Base-by-base conservation (phyloP, 805 yeast genomes). In the Isabelozyma heimii region DNA sequence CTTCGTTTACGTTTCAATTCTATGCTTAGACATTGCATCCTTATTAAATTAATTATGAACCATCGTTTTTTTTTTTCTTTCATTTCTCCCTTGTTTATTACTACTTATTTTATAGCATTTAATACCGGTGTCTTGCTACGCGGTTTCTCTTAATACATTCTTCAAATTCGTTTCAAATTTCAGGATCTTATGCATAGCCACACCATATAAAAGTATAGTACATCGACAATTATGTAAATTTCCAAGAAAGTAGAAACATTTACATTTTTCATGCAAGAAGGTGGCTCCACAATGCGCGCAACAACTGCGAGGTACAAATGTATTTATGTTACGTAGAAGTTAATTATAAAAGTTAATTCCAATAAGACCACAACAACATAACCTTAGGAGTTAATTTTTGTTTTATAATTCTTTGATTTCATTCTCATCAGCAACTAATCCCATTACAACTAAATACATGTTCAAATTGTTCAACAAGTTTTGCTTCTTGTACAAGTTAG, bases 371-470 rank as follows among this genome's bases (percentile, higher is more conserved):
- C 43, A 40, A 40, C 43, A 40, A 40, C 43, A 40, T 9, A 40
- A 40, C 15, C 40, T 16, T 2, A 37, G 20, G 10, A 37, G 16
- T 8, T 24, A 28, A 7, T 20, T 30, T 14, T 10, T 20, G 27
- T 9, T 27, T 51, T 58, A 60, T 9, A 91, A 75, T 70, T 91
- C 97, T 40, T 85, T 66, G 62, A 91, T 91, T 65, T 89, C 97
- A 48, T 84, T 85, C 59, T 89, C 94, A 56, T 89, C 88, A 5
- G 97, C 97, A 51, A 88, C 89, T 55, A 92, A 79, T 7, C 99
- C 99, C 95, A 92, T 91, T 43, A 91, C 97, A 58, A 92, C 94
- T 70, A 92, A 80, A 73, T 91, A 91, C 79, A 92, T 73, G 67
- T 92, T 92, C 79, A 92, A 80, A 63, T 91, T 91, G 55, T 82